Evolutionary conservation across 164 flowering plant species (phyloP), one percentile per base, ranked within the genome.

Genomic region (Nymphaea colorata): DNA sequence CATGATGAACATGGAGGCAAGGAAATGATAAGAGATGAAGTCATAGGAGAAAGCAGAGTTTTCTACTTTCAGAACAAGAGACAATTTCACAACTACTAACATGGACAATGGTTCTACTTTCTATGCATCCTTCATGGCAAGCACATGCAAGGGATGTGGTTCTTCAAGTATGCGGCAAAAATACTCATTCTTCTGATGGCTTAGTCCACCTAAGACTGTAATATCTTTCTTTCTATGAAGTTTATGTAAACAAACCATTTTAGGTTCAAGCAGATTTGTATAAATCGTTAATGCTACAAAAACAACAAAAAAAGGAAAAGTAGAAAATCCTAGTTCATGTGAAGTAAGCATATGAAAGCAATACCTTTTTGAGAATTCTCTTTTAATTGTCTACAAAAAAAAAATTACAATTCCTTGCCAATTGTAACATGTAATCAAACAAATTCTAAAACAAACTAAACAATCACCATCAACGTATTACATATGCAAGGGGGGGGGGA

Each of bases 61-160:
- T 71, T 71, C 69, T 71, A 71, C 68, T 71, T 71, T 44, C 73
- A 3, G 73, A 69, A 44, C 73, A 71, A 4, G 73, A 71, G 64
- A 71, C 73, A 16, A 66, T 68, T 14, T 43, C 73, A 16, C 44
- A 44, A 4, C 45, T 66, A 15, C 43, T 71, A n/a, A 66, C 69
- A 66, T 71, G 73, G 73, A 66, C 68, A 2, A 60, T 71, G 61
- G 16, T 71, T 41, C 64, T 61, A 36, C 64, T 71, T 42, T 47
- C 43, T 14, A 71, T 71, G 73, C 61, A 71, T 47, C 68, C 73
- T n/a, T 14, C 12, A 12, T 71, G 73, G 73, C 69, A 71, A 66
- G 41, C 3, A 4, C 68, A 61, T 3, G 73, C 69, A 41, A 71
- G 73, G 42, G 73, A 66, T 16, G 73, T 65, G 64, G 65, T 71